These are phyloP conservation scores for Sporothrix pseudoabietina DNA, from an alignment of 2,329 filamentous ascomycete species.

Conservation along the genomic window DNA sequence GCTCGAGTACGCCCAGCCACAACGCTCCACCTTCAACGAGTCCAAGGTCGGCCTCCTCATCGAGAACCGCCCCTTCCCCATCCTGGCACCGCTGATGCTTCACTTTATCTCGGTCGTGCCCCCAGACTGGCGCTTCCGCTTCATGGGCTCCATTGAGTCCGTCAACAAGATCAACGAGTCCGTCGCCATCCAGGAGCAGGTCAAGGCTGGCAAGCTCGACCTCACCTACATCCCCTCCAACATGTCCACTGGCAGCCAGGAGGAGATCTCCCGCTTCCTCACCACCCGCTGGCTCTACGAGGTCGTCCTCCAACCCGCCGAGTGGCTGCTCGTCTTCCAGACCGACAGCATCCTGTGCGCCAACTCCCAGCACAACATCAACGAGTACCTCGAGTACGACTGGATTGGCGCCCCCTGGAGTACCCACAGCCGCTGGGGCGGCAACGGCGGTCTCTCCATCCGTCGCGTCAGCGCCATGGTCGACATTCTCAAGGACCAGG, in stretches of 20 bases:
- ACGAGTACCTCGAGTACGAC: slow-evolving; percentile 56
- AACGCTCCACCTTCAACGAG: slow-evolving; percentile 48
- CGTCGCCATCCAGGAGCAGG: slow-evolving; percentile 50
- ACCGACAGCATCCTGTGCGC: slow-evolving; percentile 60
- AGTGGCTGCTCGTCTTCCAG: slow-evolving; percentile 59
- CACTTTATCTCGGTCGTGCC: slow-evolving; percentile 61
- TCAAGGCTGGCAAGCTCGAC: slow-evolving; percentile 51
- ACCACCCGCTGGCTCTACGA: slow-evolving; percentile 58
- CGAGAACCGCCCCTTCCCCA: slow-evolving; percentile 53
- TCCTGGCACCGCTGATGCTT: slow-evolving; percentile 56
- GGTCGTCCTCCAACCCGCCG: slow-evolving; percentile 50
- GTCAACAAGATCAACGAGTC: slow-evolving; percentile 50
- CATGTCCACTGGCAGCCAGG: slow-evolving; percentile 54
- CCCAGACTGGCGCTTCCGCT: slow-evolving; percentile 59
- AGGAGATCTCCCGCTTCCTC: slow-evolving; percentile 56
- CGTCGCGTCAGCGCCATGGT: slow-evolving; percentile 57
- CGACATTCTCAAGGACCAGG: slow-evolving; percentile 53
- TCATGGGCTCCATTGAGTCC: slow-evolving; percentile 55
- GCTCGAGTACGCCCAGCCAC: slow-evolving; percentile 42
- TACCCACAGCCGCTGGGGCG: slow-evolving; percentile 48
- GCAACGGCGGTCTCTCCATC: slow-evolving; percentile 57
- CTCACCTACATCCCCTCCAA: slow-evolving; percentile 55
- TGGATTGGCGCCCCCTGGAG: slow-evolving; percentile 58
- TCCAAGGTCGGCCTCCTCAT: slow-evolving; percentile 59
- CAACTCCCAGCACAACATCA: slow-evolving; percentile 51